Percentiles rank a stretch among this genome's conserved stretches.
Evolutionary conservation across 2,329 filamentous ascomycete genomes (phyloP).

Genomic region (Pseudogymnoascus sp.): DNA sequence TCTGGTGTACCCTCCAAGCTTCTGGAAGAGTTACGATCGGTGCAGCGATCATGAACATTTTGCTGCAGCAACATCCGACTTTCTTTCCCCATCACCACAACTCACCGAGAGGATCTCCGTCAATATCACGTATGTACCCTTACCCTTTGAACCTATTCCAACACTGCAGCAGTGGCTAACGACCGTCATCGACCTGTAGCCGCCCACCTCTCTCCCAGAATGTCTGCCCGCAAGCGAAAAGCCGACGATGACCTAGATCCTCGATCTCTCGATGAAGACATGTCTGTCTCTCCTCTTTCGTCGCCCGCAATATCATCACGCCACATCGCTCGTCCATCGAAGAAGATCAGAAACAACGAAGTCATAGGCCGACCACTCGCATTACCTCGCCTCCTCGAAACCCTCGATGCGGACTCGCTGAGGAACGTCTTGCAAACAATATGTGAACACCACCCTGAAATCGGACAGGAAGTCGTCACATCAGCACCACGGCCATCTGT

Average conservation of each 20-base stretch:
- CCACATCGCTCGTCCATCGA: conserved; percentile 57
- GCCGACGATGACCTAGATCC: conserved; percentile 64
- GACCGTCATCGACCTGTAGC: conserved; percentile 10
- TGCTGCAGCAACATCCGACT: conserved; percentile 52
- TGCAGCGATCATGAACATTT: conserved; percentile 48
- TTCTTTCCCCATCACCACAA: conserved; percentile 50
- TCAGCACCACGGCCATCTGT: conserved; percentile 84
- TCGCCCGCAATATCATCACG: conserved; percentile 70
- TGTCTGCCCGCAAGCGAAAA: conserved; percentile 70
- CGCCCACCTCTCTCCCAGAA: conserved; percentile 41
- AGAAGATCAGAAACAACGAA: conserved; percentile 57
- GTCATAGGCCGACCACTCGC: conserved; percentile 57
- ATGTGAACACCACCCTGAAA: conserved; percentile 79
- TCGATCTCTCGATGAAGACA: conserved; percentile 58
- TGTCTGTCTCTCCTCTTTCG: conserved; percentile 79
- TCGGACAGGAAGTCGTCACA: conserved; percentile 75
- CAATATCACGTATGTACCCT: conserved; percentile 44
- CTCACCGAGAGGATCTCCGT: conserved; percentile 44
- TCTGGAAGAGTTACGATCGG: conserved; percentile 1
- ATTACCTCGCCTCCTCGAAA: conserved; percentile 79
- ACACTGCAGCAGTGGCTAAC: conserved; percentile 11
- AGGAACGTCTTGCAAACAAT: conserved; percentile 81
- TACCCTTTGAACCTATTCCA: background rate
- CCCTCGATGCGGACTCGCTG: conserved; percentile 76
- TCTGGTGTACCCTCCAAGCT: background rate